Base-by-base conservation (phyloP, 768 basidiomycete genomes). In the Dentipellis sp. region DNA sequence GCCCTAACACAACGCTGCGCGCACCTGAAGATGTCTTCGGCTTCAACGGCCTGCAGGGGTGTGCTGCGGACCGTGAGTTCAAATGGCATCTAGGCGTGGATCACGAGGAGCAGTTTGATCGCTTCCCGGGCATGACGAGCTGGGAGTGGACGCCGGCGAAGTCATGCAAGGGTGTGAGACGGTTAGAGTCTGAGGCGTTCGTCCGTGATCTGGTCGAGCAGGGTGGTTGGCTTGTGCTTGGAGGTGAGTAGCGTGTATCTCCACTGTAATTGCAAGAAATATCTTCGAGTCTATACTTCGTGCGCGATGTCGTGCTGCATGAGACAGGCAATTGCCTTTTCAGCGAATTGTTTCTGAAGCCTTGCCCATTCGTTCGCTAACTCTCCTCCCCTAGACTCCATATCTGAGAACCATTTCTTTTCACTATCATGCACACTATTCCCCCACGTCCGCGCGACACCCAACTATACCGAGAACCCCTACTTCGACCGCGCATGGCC, bases 361-460 rank as follows among this genome's bases (percentile, higher is more conserved):
- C 29, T 6, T 6, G 29, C 29, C 29, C 29, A 29, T 6, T 6
- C 29, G 6, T 29, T 6, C 29, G 6, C 29, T 29, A 29, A 29
- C 29, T 29, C 6, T 6, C 6, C 29, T 29, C 2, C 39, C 39
- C 29, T 59, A 82, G 84, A 87, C 63, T 86, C 84, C 0, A 80
- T 86, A 14, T 80, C 81, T 1, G 85, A 87, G 64, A 82, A 81
- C 59, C 84, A 86, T 65, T 86, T 86, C 71, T 86, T 86, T 66
- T 86, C 85, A 6, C 65, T 86, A 1, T 85, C 84, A 0, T 87
- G 85, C 63, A 62, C 78, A 46, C 73, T 87, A 3, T 80, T 79
- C 66, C 83, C 84, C 0, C 82, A 86, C 63, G 83, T 86, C 36
- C 74, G 74, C 38, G 84, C 83, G 1, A 82, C 78, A 2, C 85